Evolutionary conservation across 352 stramenopile genomes (phyloP).

Genomic region (Pythium chondricola): DNA sequence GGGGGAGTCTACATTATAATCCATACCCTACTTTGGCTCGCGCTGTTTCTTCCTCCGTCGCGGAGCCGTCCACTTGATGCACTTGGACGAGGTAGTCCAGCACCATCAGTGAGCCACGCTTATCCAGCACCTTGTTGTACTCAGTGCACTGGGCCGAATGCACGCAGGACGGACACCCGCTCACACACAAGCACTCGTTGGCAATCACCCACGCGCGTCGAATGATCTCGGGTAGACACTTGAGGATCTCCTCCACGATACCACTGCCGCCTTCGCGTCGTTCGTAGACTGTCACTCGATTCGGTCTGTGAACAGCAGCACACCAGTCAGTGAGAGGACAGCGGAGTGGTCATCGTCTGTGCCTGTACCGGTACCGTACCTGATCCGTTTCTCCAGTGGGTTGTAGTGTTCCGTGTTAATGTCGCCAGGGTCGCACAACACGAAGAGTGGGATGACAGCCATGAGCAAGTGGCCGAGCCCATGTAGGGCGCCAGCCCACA

Average conservation of each 20-base stretch:
- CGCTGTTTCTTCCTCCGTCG: no score
- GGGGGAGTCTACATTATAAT: conserved; percentile 53
- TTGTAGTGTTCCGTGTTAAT: conserved; percentile 84
- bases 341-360: no score
- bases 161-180: conserved; percentile 86
- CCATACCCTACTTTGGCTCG: neutral
- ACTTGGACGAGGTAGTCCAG: conserved; percentile 46
- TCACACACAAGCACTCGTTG: conserved; percentile 60
- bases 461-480: conserved; percentile 89
- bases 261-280: conserved; percentile 83
- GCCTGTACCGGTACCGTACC: no score
- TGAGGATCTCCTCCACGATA: conserved; percentile 70
- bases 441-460: conserved; percentile 90
- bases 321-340: neutral
- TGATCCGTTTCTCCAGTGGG: conserved; percentile 49
- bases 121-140: conserved; percentile 89
- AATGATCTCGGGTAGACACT: conserved; percentile 47
- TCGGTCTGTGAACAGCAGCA: conserved; percentile 51
- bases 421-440: conserved; percentile 84
- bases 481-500: conserved; percentile 57
- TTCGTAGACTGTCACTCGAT: conserved; percentile 87
- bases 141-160: conserved; percentile 81
- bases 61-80: no score
- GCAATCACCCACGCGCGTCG: conserved; percentile 61
- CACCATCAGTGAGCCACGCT: conserved; percentile 64